Evolutionary conservation across 2,329 filamentous ascomycete species (phyloP).

Genomic region (Fusarium foetens): DNA sequence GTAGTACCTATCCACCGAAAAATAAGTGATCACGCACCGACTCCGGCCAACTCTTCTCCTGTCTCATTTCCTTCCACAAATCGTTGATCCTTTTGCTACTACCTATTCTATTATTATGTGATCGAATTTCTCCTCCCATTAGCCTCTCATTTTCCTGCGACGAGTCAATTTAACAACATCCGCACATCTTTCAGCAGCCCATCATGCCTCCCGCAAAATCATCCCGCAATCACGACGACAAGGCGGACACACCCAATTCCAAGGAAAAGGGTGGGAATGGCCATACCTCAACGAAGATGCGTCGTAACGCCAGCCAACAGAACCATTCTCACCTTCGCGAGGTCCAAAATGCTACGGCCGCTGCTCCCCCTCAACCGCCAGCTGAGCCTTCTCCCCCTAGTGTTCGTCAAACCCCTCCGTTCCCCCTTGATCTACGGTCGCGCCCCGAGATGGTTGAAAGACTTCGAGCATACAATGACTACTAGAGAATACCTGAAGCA

Average conservation of each 20-base stretch:
- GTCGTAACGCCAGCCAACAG: conserved; percentile 63
- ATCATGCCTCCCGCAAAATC: conserved; percentile 60
- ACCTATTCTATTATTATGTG: conserved; percentile 41
- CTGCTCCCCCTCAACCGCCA: conserved; percentile 46
- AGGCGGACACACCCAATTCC: conserved; percentile 52
- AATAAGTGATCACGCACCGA: conserved; percentile 39
- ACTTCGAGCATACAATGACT: neutral
- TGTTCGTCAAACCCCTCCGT: conserved; percentile 43
- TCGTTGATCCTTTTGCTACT: conserved; percentile 4
- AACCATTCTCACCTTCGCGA: conserved; percentile 60
- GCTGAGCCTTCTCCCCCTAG: conserved; percentile 48
- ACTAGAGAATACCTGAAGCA: neutral
- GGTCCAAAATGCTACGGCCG: conserved; percentile 53
- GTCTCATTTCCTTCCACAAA: conserved; percentile 35
- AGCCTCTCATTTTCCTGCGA: conserved; percentile 9
- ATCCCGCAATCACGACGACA: conserved; percentile 60
- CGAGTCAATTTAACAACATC: neutral
- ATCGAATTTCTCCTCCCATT: conserved; percentile 7
- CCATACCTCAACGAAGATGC: conserved; percentile 63
- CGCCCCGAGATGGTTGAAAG: neutral
- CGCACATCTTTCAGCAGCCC: conserved; percentile 1
- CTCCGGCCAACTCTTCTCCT: conserved; percentile 35
- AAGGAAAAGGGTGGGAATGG: conserved; percentile 59
- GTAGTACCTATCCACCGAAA: conserved; percentile 19
- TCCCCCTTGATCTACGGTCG: conserved; percentile 12